phyloP scores from a whole-genome alignment of 2,329 filamentous ascomycete species.

The Pleoardoris graminearum region DNA sequence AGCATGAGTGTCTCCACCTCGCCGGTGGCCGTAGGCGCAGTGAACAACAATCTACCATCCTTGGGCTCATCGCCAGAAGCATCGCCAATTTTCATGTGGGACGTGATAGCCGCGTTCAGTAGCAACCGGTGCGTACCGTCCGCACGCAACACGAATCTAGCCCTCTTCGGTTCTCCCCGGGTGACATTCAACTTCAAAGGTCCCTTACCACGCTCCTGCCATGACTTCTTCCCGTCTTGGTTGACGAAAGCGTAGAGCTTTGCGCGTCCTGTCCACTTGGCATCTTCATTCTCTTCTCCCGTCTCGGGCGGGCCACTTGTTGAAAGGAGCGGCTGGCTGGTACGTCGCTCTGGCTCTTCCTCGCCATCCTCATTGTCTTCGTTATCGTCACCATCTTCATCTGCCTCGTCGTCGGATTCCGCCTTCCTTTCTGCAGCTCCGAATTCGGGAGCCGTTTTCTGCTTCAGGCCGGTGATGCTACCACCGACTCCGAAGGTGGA shows the following conservation, averaged over 20 bases:
- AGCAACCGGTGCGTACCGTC: slow-evolving; percentile 87
- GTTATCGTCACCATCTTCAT: slow-evolving; percentile 59
- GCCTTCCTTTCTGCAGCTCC: slow-evolving; percentile 54
- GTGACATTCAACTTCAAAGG: slow-evolving; percentile 76
- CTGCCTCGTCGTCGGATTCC: slow-evolving; percentile 26
- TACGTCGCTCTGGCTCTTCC: slow-evolving; percentile 37
- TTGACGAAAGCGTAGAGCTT: slow-evolving; percentile 81
- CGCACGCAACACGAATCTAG: slow-evolving; percentile 85
- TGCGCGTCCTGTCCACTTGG: slow-evolving; percentile 73
- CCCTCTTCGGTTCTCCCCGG: slow-evolving; percentile 48
- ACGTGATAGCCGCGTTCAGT: slow-evolving; percentile 80
- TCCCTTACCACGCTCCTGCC: slow-evolving; percentile 88
- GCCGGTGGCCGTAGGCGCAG: slow-evolving; percentile 56
- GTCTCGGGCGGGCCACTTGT: slow-evolving; percentile 79
- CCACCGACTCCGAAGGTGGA: slow-evolving; percentile 66
- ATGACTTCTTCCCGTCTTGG: slow-evolving; percentile 60
- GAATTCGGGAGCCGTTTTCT: slow-evolving; percentile 60
- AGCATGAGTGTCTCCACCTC: slow-evolving; percentile 59
- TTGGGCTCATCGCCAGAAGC: slow-evolving; percentile 63
- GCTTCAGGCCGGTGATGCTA: slow-evolving; percentile 52
- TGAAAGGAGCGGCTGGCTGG: slow-evolving; percentile 49
- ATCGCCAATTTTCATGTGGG: slow-evolving; percentile 77
- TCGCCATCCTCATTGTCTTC: slow-evolving; percentile 48
- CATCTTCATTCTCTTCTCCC: slow-evolving; percentile 81
- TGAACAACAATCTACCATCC: slow-evolving; percentile 70